Evolutionary conservation across 1,284 basidiomycete species (phyloP), one percentile per base, ranked within the genome.

Genomic region (Kalmanozyma brasiliensis): DNA sequence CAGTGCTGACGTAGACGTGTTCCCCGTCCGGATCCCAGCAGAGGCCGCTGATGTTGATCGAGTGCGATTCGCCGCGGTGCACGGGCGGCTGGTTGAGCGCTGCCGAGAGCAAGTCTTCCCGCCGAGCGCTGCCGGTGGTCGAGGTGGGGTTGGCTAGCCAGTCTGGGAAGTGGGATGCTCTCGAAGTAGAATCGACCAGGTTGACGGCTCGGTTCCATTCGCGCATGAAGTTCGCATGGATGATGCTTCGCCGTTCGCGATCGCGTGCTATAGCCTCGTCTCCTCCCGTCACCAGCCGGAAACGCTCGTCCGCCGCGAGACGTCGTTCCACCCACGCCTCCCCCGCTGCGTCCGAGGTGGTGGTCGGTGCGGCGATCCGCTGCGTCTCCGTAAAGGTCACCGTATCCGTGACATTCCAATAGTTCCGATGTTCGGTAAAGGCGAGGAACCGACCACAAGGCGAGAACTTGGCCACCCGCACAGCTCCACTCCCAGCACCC

Each of bases 371-470:
- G 2, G 38, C 23, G n/a, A 70, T 29, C 1, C 48, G 35, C 61
- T 57, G 70, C 47, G 56, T 64, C 45, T 60, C 61, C 22, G 24
- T 10, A 43, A 73, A 78, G 1, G 65, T 67, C 0, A 62, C 42
- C 6, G 76, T 76, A 34, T 78, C 74, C 17, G 68, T 57, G 10
- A 78, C 35, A 26, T 67, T 61, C 34, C 73, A 68, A 30, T 51
- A 68, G 33, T 73, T 72, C 16, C 55, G 33, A 44, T 78, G 76
- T 37, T 77, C 73, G 10, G 69, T 73, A 35, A 67, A 78, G 4
- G 76, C 76, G 33, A 78, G 41, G n/a, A 61, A 61, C n/a, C 61
- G 48, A 2, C 76, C 76, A 33, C 64, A 52, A 1, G 76, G 76
- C 8, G 56, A 62, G 32, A 69, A 78, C 41, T 78, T 78, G 49